A percentile compares a stretch with the other conserved stretches of the same genome.
These are phyloP conservation scores for Rhytidiadelphus loreus DNA, from an alignment of 225 moss, liverwort and hornwort species.

Conservation along the genomic window DNA sequence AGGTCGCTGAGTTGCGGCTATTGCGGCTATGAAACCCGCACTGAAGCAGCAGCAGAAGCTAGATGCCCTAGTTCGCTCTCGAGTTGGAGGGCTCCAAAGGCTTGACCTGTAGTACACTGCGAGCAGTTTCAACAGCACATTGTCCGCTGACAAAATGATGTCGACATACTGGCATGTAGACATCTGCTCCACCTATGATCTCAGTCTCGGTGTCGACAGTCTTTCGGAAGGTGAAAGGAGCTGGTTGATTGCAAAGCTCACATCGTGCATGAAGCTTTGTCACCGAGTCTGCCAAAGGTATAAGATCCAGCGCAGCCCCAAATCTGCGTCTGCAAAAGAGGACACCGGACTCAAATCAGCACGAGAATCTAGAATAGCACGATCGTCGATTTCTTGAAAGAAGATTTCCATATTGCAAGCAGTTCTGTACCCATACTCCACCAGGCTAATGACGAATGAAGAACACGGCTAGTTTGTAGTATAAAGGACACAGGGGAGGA, in stretches of 20 bases:
- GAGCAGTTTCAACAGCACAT: slow-evolving; percentile 55
- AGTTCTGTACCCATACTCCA: background rate
- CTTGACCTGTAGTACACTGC: slow-evolving; percentile 39
- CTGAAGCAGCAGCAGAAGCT: background rate
- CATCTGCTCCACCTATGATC: slow-evolving; percentile 80
- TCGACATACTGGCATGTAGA: slow-evolving; percentile 95
- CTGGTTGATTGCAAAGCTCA: slow-evolving; percentile 79
- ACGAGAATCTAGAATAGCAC: background rate
- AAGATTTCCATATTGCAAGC: background rate
- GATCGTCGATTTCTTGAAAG: background rate
- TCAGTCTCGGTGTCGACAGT: slow-evolving; percentile 59
- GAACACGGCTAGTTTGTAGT: background rate
- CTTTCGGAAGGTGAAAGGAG: slow-evolving; percentile 78
- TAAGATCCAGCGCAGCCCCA: slow-evolving; percentile 62
- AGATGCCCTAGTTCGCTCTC: background rate
- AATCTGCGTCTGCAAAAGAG: slow-evolving; percentile 57
- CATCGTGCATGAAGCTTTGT: slow-evolving; percentile 82
- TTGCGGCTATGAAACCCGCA: background rate
- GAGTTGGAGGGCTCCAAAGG: background rate
- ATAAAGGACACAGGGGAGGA: background rate
- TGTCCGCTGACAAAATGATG: slow-evolving; percentile 83
- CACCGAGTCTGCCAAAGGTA: slow-evolving; percentile 78
- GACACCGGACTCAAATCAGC: background rate
- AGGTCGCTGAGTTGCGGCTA: background rate
- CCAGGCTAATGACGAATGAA: background rate